Evolutionary conservation across 345 rosid genomes (phyloP).

Genomic region (Geranium rotundifolium): DNA sequence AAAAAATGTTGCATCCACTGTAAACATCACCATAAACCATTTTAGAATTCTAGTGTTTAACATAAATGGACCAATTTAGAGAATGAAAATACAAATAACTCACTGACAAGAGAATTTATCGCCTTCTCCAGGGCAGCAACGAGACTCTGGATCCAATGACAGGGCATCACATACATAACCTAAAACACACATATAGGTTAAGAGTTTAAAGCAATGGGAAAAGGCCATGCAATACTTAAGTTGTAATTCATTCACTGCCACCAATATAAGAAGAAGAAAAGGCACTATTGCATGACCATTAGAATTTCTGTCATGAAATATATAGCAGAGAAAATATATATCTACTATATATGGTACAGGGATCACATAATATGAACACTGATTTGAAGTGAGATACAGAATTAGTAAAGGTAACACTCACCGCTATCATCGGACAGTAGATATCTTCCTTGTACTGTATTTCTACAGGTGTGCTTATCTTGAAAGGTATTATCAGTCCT

Average conservation of each 20-base stretch:
- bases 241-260: not conserved
- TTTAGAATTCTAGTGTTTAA: not conserved
- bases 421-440: conserved; percentile 77
- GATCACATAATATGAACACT: not conserved
- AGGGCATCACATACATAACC: conserved; percentile 84
- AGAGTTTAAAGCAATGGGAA: not conserved
- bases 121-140: conserved; percentile 72
- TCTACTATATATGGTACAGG: not conserved
- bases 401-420: conserved; percentile 9
- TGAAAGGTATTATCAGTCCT: conserved; percentile 56
- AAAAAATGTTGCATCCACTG: conserved; percentile 73
- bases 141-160: conserved; percentile 61
- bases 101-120: conserved; percentile 91
- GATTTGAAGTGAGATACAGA: not conserved
- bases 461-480: conserved; percentile 44
- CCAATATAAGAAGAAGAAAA: not conserved
- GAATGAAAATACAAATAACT: conserved; percentile 26
- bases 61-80: conserved; percentile 1
- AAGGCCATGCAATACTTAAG: not conserved
- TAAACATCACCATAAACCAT: conserved; percentile 12
- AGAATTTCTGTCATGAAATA: too few relatives aligned
- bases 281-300: too few relatives aligned
- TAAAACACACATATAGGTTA: conserved; percentile 14
- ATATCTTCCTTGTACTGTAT: conserved; percentile 79
- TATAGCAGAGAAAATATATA: too few relatives aligned